Evolutionary conservation across 2,329 filamentous ascomycete genomes (phyloP).

Genomic region (Pseudogymnoascus sp.): DNA sequence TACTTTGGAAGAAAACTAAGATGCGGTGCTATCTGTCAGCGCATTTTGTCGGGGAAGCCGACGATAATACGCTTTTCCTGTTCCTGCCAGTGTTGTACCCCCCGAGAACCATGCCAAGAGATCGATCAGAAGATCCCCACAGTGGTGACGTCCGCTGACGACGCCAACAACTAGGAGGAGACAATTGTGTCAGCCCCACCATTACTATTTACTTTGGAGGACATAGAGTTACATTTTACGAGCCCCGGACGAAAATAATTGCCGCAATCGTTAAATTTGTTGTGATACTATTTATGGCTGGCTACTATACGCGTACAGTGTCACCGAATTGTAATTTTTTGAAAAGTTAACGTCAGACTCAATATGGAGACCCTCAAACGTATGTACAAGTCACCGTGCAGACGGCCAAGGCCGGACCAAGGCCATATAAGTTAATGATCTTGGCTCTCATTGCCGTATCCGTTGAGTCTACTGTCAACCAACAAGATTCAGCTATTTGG

Average conservation of each 20-base stretch:
- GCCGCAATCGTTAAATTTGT: neutral
- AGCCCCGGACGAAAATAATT: neutral
- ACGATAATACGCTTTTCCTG: neutral
- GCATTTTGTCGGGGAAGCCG: neutral
- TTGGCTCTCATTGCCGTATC: neutral
- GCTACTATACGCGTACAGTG: neutral
- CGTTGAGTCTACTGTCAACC: neutral
- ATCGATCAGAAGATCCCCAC: conserved; percentile 7
- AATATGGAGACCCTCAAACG: neutral
- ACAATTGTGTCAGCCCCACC: neutral
- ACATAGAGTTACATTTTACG: neutral
- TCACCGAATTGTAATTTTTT: neutral
- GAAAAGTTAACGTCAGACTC: neutral
- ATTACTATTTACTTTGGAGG: neutral
- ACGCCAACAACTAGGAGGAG: neutral
- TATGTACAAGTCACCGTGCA: neutral
- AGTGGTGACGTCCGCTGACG: conserved; percentile 7
- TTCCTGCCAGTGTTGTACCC: neutral
- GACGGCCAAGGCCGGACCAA: neutral
- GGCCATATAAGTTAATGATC: neutral
- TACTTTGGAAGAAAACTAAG: neutral
- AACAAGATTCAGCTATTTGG: neutral
- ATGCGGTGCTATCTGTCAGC: neutral
- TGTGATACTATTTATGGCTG: neutral
- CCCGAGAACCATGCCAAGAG: neutral